Evolutionary conservation across 768 basidiomycete genomes (phyloP), one percentile per base, ranked within the genome.

Genomic region (Cytidiella melzeri): DNA sequence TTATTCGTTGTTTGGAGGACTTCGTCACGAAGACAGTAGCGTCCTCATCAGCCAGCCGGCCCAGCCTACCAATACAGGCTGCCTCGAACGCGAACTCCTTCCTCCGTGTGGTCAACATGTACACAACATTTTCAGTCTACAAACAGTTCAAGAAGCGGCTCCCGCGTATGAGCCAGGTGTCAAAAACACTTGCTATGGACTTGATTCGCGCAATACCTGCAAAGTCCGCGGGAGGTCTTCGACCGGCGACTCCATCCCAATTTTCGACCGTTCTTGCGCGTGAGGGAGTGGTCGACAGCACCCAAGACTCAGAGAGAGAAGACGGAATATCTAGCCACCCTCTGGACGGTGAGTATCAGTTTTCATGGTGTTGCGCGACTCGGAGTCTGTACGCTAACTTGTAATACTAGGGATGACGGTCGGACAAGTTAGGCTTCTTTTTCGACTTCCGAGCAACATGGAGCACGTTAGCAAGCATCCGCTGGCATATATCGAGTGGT

Each of bases 401-500:
- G n/a, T n/a, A n/a, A n/a, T n/a, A n/a, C n/a, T 45, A 51, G 48
- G 42, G 24, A 15, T 51, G 4, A 3, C 30, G 10, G 49, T 45
- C 18, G 49, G 36, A 15, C 41, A 24, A 3, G 49, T 51, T 4
- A 34, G 49, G 6, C 42, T 19, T 18, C 43, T 51, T 18, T 51
- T 51, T 19, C 27, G 37, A 2, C 20, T 28, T 5, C 49, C 49
- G 7, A n/a, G n/a, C n/a, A n/a, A n/a, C n/a, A n/a, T n/a, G n/a
- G n/a, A n/a, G n/a, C n/a, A n/a, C n/a, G n/a, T n/a, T n/a, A n/a
- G n/a, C n/a, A 11, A 18, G 9, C 7, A 43, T n/a, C 41, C 48
- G 3, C 43, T 63, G 1, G 60, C 52, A 1, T 63, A 63, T 41
- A 37, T 65, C 23, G 57, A 65, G 26, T 65, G 64, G 64, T 65